These are phyloP conservation scores for Quercus variabilis DNA, from an alignment of 306 rosid genomes.

Conservation along the genomic window DNA sequence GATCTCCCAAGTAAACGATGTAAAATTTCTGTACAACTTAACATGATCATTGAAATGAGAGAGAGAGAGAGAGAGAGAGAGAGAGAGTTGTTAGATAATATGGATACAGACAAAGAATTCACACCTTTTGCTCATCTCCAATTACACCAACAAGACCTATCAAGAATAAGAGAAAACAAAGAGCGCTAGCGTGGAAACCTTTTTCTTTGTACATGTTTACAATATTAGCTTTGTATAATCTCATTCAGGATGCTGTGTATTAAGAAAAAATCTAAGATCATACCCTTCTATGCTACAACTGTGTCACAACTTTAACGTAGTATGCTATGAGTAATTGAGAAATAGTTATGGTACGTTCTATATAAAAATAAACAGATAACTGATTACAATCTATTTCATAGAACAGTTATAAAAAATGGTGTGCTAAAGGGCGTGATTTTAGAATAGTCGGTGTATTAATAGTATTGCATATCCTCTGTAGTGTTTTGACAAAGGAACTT, in stretches of 20 bases:
- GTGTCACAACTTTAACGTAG: too few species aligned
- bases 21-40: constrained; percentile 51
- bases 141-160: constrained; percentile 23
- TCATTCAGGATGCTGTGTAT: neutral
- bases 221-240: neutral
- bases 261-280: too few species aligned
- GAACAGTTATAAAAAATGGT: too few species aligned
- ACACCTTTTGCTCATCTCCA: constrained; percentile 40
- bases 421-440: too few species aligned
- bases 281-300: too few species aligned
- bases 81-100: neutral
- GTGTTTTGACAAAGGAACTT: neutral
- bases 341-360: too few species aligned
- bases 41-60: neutral
- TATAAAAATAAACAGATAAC: too few species aligned
- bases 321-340: too few species aligned
- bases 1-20: constrained; percentile 52
- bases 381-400: too few species aligned
- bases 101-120: constrained; percentile 2
- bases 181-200: neutral
- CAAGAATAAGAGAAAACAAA: constrained; percentile 25
- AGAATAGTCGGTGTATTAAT: neutral
- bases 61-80: too few species aligned
- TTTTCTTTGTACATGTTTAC: constrained; percentile 22
- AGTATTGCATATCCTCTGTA: too few species aligned